Base-by-base conservation (phyloP, 2,329 filamentous ascomycete genomes). In the Aureobasidium uvarum region DNA sequence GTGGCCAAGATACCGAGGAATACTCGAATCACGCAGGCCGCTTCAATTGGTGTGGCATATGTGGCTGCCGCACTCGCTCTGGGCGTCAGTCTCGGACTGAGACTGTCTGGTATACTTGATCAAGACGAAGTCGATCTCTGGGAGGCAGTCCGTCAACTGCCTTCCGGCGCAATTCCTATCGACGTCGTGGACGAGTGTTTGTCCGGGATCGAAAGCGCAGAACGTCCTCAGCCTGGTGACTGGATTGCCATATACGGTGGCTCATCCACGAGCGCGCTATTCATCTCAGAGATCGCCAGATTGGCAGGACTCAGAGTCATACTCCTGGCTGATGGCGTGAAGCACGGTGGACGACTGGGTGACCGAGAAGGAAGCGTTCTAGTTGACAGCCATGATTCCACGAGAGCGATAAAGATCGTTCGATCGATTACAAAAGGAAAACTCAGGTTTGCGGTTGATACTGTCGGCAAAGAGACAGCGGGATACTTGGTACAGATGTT, bases 211-310 rank as follows among this genome's bases (percentile, higher is more conserved):
- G 68, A 72, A 0, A 71, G 77, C 1, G 70, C 74, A 0, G 86
- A 90, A 68, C 78, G 86, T 10, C 83, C 86, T 0, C 78, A 79
- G 48, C 70, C 76, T 0, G 88, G 87, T 0, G 89, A 92, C 67
- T 92, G 88, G 84, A 76, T 92, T 45, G 86, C 85, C 1, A 85
- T 92, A 54, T 92, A 89, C 89, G 89, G 89, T 65, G 89, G 88
- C 0, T 90, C 87, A 0, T 45, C 56, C 13, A 68, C 67, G 5
- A 66, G 60, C 25, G 67, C 60, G 16, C 62, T 65, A 13, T 48
- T 68, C 50, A 65, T 67, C 31, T 63, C 64, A 3, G 89, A 92
- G 71, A 80, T 92, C 1, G 89, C 89, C 0, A 85, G 86, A 46
- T 78, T 90, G 0, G 84, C 83, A 0, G 88, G 89, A 0, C 75